A percentile compares a stretch with the other conserved stretches of the same genome.
Conservation (phyloP, 768 basidiomycete genomes). For the Pleurotus platypus region DNA sequence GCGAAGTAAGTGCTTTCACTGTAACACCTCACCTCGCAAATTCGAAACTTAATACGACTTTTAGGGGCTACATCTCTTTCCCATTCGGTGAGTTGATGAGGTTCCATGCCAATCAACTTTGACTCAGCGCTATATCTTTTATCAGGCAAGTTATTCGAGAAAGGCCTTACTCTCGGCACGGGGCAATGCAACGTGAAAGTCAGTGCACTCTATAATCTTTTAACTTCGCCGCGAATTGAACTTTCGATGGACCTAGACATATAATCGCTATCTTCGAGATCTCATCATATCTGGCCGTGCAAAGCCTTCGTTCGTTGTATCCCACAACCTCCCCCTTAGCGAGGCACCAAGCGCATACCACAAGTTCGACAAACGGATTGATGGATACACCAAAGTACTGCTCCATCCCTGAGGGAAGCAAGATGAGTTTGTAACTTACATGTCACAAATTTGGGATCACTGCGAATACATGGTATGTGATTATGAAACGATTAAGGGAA, state of each 20-base stretch:
- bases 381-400: slow-evolving; percentile 51
- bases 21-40: background rate
- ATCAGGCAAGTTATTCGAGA: slow-evolving; percentile 45
- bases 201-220: background rate
- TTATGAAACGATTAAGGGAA: too few species aligned
- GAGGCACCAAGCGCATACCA: slow-evolving; percentile 46
- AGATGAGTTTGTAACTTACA: background rate
- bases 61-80: slow-evolving; percentile 48
- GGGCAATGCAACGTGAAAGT: slow-evolving; percentile 59
- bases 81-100: slow-evolving; percentile 34
- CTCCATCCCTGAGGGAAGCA: slow-evolving; percentile 37
- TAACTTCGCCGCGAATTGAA: background rate
- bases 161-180: slow-evolving; percentile 49
- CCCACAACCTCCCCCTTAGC: slow-evolving; percentile 47
- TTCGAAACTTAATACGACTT: background rate
- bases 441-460: background rate
- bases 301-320: slow-evolving; percentile 53
- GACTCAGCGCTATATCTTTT: background rate
- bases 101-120: too few species aligned
- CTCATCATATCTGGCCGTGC: slow-evolving; percentile 50
- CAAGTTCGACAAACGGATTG: slow-evolving; percentile 51
- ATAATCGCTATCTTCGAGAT: slow-evolving; percentile 52
- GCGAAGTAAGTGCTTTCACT: slow-evolving; percentile 31
- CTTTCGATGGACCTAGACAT: slow-evolving; percentile 26
- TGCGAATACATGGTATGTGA: background rate